phyloP scores from a whole-genome alignment of 2,329 filamentous ascomycete species.

The Periconia macrospinosa region DNA sequence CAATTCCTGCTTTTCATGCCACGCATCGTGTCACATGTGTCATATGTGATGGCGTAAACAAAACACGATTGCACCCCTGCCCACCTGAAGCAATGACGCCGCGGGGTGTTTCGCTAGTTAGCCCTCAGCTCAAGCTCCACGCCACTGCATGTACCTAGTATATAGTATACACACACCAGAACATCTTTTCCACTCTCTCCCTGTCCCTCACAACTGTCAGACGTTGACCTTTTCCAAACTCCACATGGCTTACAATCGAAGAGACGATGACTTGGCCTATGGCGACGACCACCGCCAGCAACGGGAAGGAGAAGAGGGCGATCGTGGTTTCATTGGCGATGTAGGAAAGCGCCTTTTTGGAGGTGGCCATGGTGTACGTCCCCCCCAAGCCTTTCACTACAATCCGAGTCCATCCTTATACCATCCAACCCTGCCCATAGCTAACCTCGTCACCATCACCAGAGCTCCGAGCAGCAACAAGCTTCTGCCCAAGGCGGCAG shows the following conservation, averaged over 20 bases:
- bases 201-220: constrained; percentile 1
- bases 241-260: constrained; percentile 35
- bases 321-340: constrained; percentile 57
- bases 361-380: constrained; percentile 36
- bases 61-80: constrained; percentile 2
- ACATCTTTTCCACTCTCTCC: constrained; percentile 2
- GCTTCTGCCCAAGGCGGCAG: constrained; percentile 35
- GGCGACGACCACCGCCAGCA: constrained; percentile 50
- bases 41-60: background rate
- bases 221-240: constrained; percentile 17
- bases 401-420: background rate
- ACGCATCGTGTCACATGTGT: background rate
- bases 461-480: constrained; percentile 27
- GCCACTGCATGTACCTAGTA: background rate
- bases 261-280: constrained; percentile 59
- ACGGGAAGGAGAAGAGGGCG: constrained; percentile 42
- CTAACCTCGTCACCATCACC: background rate
- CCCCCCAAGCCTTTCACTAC: background rate
- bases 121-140: constrained; percentile 8
- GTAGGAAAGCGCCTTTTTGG: constrained; percentile 52
- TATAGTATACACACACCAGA: too few species aligned
- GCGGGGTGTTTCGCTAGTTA: constrained; percentile 14
- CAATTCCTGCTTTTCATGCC: background rate
- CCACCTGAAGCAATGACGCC: constrained; percentile 21
- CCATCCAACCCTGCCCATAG: background rate